Evolutionary conservation across 257 asterid genomes (phyloP).

Genomic region (Solanum tarapatanum): DNA sequence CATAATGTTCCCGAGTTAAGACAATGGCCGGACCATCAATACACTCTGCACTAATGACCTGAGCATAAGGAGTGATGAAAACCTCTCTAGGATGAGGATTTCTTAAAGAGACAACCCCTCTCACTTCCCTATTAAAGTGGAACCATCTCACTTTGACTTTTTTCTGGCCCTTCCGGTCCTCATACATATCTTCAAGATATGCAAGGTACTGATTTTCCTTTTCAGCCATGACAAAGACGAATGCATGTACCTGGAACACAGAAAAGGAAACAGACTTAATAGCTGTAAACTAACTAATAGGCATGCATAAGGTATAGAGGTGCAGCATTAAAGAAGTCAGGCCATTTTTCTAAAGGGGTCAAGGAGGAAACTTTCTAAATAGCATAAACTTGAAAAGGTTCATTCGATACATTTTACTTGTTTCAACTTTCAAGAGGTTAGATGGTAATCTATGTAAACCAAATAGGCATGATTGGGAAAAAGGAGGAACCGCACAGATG

Average conservation of each 20-base stretch:
- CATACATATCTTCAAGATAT: slow-evolving; percentile 95
- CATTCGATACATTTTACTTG: not conserved
- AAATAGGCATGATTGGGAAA: not conserved
- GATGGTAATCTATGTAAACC: not conserved
- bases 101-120: slow-evolving; percentile 45
- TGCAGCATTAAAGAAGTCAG: not conserved
- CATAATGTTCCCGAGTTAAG: slow-evolving; percentile 72
- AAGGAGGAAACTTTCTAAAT: not conserved
- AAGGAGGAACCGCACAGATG: not conserved
- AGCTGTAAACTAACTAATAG: not conserved
- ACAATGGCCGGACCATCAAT: slow-evolving; percentile 92
- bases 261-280: not conserved
- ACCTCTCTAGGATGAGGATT: slow-evolving; percentile 86
- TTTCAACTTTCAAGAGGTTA: not conserved
- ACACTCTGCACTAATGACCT: slow-evolving; percentile 95
- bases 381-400: not conserved
- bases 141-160: slow-evolving; percentile 99
- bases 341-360: not conserved
- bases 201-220: slow-evolving; percentile 78
- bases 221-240: slow-evolving; percentile 95
- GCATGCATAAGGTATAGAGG: not conserved
- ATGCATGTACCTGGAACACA: slow-evolving; percentile 57
- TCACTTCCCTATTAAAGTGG: slow-evolving; percentile 81
- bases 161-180: slow-evolving; percentile 83
- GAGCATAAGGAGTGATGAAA: slow-evolving; percentile 78